Base-by-base conservation (phyloP, 1,284 basidiomycete genomes). In the Pterula multifida region DNA sequence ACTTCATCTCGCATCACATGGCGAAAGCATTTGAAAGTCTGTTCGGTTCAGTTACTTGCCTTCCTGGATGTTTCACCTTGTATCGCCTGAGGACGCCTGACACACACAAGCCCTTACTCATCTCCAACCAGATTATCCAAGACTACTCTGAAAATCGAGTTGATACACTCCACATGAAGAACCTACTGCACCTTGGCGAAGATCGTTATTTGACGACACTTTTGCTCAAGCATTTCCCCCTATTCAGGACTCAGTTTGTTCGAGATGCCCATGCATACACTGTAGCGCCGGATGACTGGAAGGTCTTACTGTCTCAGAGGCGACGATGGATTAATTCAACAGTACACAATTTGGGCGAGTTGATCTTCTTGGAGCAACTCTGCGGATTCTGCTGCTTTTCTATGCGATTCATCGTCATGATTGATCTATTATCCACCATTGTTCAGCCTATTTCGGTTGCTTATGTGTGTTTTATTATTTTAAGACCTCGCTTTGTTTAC, bases 321-420 rank as follows among this genome's bases (percentile, higher is more conserved):
- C 87, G 94, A 71, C 86, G 93, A 60, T 98, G 96, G 96, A 99
- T 98, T 70, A 98, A 98, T 71, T 98, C 93, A 35, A 99, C 95
- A 0, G 84, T 98, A 26, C 95, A 99, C 72, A 98, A 99, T 65
- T 70, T 98, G 54, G 89, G 83, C 48, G 95, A 98, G 65, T 75
- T 98, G 35, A 72, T 97, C 54, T 91, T 91, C 70, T 71, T 97
- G 60, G 90, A 94, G 45, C 86, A 93, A 56, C 83, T 98, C 54
- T 97, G 92, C 60, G 92, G 94, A 54, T 95, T 96, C 79, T 97
- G 93, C 61, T 88, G 90, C 71, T 96, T 98, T 77, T 97, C 92
- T 2, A 98, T 99, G 95, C 81, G 95, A 22, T 98, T 98, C 66
- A 75, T 98, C 42, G 94, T 98, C 59, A 91, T 98, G 75, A 84